phyloP scores from a whole-genome alignment of 352 stramenopile species.

The Phytophthora macrochlamydospora region DNA sequence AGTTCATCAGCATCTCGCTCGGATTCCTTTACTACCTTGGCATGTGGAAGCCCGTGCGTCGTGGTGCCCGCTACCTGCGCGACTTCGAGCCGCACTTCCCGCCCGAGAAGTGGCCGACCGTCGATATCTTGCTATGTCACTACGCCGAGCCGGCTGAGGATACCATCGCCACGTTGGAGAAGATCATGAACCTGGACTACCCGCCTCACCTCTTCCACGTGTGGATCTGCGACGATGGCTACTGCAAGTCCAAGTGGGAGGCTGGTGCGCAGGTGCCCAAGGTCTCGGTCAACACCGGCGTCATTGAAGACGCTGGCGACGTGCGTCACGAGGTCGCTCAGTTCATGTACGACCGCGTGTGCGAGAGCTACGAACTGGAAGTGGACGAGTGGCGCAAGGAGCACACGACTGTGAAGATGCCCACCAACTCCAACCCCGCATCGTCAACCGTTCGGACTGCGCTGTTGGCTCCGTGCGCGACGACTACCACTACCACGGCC shows the following conservation, averaged over 20 bases:
- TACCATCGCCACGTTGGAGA: conserved; percentile 75
- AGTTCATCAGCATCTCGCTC: conserved; percentile 77
- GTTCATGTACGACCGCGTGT: conserved; percentile 80
- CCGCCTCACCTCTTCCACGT: conserved; percentile 71
- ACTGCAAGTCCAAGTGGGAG: conserved; percentile 75
- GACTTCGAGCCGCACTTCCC: conserved; percentile 79
- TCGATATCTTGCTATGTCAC: conserved; percentile 81
- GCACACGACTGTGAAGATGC: conserved; percentile 74
- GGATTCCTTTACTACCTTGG: conserved; percentile 77
- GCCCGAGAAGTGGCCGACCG: conserved; percentile 74
- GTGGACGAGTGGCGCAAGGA: conserved; percentile 78
- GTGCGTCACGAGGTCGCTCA: conserved; percentile 73
- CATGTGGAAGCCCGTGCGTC: conserved; percentile 82
- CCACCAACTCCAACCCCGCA: conserved; percentile 49
- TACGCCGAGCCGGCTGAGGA: conserved; percentile 80
- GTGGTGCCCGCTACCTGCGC: conserved; percentile 63
- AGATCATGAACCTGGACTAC: conserved; percentile 81
- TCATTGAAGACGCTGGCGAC: conserved; percentile 77
- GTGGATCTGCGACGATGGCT: conserved; percentile 80
- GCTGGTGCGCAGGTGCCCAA: conserved; percentile 49
- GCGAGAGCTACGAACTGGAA: conserved; percentile 69
- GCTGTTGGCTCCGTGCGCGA: conserved; percentile 71
- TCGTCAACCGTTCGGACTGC: conserved; percentile 55
- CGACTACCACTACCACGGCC: conserved; percentile 70
- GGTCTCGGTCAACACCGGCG: conserved; percentile 63